Base-by-base conservation (phyloP, 1,139 yeast genomes). In the Debaryomycetaceae sp. region DNA sequence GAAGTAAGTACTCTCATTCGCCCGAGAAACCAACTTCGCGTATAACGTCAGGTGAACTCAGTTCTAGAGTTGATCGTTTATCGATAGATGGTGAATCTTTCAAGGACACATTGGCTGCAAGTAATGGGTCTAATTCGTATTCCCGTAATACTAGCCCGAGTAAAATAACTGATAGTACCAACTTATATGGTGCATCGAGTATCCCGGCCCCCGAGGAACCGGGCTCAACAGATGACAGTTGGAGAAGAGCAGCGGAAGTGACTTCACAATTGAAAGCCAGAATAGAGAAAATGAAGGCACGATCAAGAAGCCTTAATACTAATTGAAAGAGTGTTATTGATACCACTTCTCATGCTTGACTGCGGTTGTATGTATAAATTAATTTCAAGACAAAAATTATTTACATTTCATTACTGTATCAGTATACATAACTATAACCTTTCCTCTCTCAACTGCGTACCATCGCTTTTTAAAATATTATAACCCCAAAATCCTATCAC, bases 161-260 rank as follows among this genome's bases (percentile, higher is more conserved):
- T 18, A 50, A 43, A 32, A 26, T 45, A 5, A 9, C 43, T 11
- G 49, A 48, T 32, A 41, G 41, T 35, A 44, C 48, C 40, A 46
- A 49, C 41, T 37, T 51, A 35, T 33, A 39, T 44, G 34, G 43
- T 24, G 42, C 55, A 5, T 36, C 46, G 30, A 58, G 51, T 22
- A 48, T 67, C 36, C 26, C 7, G 11, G 26, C 26, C 7, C 26
- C 7, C 11, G 26, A 22, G 11, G 26, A 22, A 22, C 11, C 26
- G 7, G 75, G 72, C 39, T 65, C 72, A 31, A 75, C 73, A 39
- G 87, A 81, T 49, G 95, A 86, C 43, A 81, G 84, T 51, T 89
- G 96, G 96, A 79, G 77, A 53, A 76, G 92, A 38, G 96, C 96
- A 0, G 92, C 94, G 0, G 95, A 87, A 50, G 94, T 88, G 11